Base-by-base conservation (phyloP, 805 yeast genomes). In the Deakozyma indianensis region DNA sequence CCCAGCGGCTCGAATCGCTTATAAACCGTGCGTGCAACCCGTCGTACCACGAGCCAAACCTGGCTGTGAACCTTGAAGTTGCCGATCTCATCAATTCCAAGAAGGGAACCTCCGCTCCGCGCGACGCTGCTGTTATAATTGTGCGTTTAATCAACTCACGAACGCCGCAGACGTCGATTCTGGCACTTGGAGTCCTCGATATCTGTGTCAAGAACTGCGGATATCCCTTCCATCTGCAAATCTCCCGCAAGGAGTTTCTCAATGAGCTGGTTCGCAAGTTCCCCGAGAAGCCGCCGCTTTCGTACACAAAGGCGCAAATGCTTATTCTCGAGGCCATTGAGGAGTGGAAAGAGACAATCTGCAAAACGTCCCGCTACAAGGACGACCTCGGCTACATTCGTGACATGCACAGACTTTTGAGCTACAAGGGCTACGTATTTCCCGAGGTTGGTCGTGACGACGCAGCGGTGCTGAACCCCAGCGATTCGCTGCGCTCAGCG, bases 151-250 rank as follows among this genome's bases (percentile, higher is more conserved):
- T 90, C 59, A 83, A 86, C 64, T 80, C 81, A 53, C 72, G 85
- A 56, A 92, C 83, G 53, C 78, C 94, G 1, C 94, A 84, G 56
- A 82, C 87, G 27, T 77, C 88, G 3, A 77, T 82, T 46, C 78
- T 88, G 57, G 96, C 96, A 7, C 64, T 92, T 51, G 75, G 58
- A 29, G 54, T 75, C 43, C 72, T 92, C 50, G 99, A 92, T 59
- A 85, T 85, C 45, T 68, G 92, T 54, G 98, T 92, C 45, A 92
- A 92, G 66, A 92, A 92, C 67, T 92, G 99, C 67, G 98, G 97
- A 3, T 92, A 90, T 62, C 96, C 98, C 4, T 77, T 92, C 65
- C 98, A 92, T 53, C 70, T 92, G 42, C 98, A 92, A 65, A 85
- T 92, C 45, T 83, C 95, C 2, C 75, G 97, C 49, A 88, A 92